phyloP scores from a whole-genome alignment of 164 flowering plant genomes.

The Nymphaea thermarum region DNA sequence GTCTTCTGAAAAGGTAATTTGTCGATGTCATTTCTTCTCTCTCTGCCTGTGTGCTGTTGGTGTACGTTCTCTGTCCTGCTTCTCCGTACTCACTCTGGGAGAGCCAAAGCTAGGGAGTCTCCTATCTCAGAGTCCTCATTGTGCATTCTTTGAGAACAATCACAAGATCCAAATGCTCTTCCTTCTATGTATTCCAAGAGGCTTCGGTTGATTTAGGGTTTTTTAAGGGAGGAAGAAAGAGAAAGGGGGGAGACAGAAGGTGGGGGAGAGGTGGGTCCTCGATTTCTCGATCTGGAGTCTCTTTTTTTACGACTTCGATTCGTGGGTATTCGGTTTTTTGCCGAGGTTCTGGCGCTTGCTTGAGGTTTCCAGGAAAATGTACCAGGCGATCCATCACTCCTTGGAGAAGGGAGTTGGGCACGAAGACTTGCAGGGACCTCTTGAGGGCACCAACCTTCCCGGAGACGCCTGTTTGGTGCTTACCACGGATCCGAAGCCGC shows the following conservation, averaged over 20 bases:
- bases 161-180: neutral
- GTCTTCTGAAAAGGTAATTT: too few species aligned
- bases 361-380: slow-evolving; percentile 3
- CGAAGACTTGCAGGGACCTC: slow-evolving; percentile 9
- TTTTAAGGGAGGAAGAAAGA: neutral
- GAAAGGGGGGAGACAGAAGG: neutral
- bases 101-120: neutral
- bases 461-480: slow-evolving; percentile 31
- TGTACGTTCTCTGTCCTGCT: neutral
- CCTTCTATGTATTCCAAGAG: too few species aligned
- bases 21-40: neutral
- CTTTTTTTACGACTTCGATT: neutral
- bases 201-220: neutral
- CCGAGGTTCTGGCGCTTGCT: neutral
- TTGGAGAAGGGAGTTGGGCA: slow-evolving; percentile 8
- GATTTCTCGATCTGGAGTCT: neutral
- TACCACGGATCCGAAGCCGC: slow-evolving; percentile 56
- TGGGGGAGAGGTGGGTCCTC: neutral
- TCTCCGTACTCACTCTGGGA: neutral
- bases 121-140: neutral
- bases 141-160: neutral
- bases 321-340: neutral
- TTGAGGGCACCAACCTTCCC: slow-evolving; percentile 8
- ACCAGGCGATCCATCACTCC: slow-evolving; percentile 2
- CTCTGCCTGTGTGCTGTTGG: neutral